Evolutionary conservation across 345 rosid species (phyloP).

Genomic region (Rhodamnia argentea): DNA sequence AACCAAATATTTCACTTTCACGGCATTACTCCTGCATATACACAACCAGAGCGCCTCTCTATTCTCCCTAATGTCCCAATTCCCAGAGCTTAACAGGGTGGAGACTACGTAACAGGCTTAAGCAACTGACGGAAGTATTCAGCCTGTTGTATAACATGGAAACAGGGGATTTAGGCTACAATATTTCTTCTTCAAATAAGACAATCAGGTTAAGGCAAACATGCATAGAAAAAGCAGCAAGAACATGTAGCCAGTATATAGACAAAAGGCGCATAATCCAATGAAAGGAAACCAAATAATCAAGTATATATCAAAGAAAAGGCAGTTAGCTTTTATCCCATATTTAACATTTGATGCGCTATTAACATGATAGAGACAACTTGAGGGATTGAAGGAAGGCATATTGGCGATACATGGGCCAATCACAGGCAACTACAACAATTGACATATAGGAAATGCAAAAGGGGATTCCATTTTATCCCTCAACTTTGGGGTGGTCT

Average conservation of each 20-base stretch:
- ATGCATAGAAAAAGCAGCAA: background rate
- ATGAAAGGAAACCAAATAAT: background rate
- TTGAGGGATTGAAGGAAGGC: background rate
- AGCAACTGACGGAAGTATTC: conserved; percentile 97
- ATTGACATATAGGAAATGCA: background rate
- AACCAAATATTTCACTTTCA: conserved; percentile 3
- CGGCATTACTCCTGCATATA: conserved; percentile 15
- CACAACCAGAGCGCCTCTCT: conserved; percentile 22
- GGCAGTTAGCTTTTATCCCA: background rate
- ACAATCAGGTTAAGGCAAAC: background rate
- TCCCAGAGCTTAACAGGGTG: conserved; percentile 4
- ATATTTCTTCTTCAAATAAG: background rate
- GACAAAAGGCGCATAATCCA: background rate
- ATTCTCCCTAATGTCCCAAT: conserved; percentile 22
- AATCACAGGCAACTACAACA: background rate
- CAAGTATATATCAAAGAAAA: background rate
- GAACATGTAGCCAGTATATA: background rate
- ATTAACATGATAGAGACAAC: background rate
- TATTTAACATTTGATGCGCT: background rate
- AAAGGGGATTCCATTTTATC: background rate
- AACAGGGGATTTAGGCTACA: background rate
- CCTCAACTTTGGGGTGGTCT: background rate
- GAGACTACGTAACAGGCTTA: conserved; percentile 92
- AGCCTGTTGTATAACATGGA: conserved; percentile 34
- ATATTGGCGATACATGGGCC: background rate